Conservation (phyloP, 345 rosid genomes). For the Excoecaria cochinchinensis region DNA sequence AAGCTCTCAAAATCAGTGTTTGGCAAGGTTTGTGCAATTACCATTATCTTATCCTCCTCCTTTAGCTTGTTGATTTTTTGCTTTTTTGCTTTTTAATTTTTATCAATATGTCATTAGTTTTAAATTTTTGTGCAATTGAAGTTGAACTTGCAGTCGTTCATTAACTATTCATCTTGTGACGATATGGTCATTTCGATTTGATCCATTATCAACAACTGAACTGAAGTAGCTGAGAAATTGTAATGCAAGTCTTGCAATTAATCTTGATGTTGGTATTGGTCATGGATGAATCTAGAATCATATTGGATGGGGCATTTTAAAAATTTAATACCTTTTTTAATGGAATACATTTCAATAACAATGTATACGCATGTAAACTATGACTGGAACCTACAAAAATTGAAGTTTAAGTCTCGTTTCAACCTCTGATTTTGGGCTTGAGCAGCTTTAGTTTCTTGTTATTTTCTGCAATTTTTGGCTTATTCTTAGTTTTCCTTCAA, state of each 20-base stretch:
- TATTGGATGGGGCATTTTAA: neutral
- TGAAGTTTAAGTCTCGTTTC: too few relatives aligned
- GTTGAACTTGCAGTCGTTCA: neutral
- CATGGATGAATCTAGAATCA: too few relatives aligned
- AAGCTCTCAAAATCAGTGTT: conserved; percentile 96
- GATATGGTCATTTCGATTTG: neutral
- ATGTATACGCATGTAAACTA: neutral
- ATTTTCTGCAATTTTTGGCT: too few relatives aligned
- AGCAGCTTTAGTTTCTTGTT: too few relatives aligned
- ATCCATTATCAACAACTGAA: neutral
- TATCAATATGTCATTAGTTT: neutral
- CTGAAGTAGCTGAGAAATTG: neutral
- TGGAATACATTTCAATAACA: too few relatives aligned
- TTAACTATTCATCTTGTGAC: neutral
- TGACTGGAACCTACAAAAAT: too few relatives aligned
- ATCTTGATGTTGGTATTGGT: too few relatives aligned
- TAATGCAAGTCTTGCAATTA: neutral
- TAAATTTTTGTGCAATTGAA: neutral
- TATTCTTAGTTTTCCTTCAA: too few relatives aligned
- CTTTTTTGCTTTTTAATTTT: neutral
- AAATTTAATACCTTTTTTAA: neutral
- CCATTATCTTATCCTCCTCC: neutral
- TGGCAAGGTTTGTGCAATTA: conserved; percentile 65
- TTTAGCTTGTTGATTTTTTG: neutral
- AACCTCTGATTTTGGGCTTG: too few relatives aligned